phyloP scores from a whole-genome alignment of 495 filamentous ascomycete species.

The Cenococcum geophilum region DNA sequence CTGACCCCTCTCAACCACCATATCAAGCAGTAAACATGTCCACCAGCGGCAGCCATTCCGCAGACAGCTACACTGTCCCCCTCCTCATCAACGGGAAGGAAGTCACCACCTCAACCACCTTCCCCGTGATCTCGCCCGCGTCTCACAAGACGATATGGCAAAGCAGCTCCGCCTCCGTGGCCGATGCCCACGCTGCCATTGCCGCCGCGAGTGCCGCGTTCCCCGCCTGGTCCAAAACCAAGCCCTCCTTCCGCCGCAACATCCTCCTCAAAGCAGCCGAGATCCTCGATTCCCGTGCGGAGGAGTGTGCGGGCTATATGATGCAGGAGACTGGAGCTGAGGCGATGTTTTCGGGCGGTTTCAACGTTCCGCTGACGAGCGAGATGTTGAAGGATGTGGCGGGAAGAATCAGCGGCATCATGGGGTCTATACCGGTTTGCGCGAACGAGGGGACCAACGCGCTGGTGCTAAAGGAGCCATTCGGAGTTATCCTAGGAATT shows the following conservation, averaged over 20 bases:
- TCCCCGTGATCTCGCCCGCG: constrained; percentile 60
- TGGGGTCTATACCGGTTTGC: constrained; percentile 56
- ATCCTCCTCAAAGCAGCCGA: constrained; percentile 67
- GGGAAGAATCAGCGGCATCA: constrained; percentile 54
- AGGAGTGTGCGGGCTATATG: constrained; percentile 59
- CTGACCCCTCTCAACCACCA: neutral
- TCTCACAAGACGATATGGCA: constrained; percentile 56
- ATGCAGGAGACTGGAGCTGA: constrained; percentile 62
- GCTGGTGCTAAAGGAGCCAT: constrained; percentile 73
- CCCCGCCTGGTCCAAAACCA: constrained; percentile 60
- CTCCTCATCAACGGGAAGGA: constrained; percentile 71
- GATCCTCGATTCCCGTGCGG: constrained; percentile 54
- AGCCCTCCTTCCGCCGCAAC: constrained; percentile 57
- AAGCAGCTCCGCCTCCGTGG: constrained; percentile 55
- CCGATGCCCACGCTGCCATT: constrained; percentile 57
- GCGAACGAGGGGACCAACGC: constrained; percentile 52
- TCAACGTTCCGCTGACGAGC: constrained; percentile 56
- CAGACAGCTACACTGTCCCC: constrained; percentile 46
- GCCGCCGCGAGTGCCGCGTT: constrained; percentile 63
- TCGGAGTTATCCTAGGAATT: constrained; percentile 72
- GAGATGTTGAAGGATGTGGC: constrained; percentile 66
- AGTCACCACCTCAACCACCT: constrained; percentile 52
- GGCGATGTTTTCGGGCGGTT: constrained; percentile 33
- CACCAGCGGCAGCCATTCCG: constrained; percentile 6
- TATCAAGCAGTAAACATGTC: neutral